phyloP scores from a whole-genome alignment of 2,329 filamentous ascomycete species.

The Trichoderma semiorbis region DNA sequence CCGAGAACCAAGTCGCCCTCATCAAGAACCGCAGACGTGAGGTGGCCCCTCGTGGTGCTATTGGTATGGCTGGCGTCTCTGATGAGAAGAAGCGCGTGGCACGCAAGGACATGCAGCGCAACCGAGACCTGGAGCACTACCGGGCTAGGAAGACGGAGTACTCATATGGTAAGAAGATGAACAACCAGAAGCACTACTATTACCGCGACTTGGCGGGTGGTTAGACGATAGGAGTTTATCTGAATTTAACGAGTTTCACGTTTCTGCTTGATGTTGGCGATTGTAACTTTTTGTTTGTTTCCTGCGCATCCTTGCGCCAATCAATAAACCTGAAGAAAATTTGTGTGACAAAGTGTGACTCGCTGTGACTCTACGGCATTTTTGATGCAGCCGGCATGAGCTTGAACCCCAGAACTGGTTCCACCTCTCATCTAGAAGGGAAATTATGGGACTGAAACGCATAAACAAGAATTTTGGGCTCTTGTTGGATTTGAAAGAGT shows the following conservation, averaged over 20 bases:
- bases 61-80: slow-evolving; percentile 73
- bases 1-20: slow-evolving; percentile 33
- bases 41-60: slow-evolving; percentile 65
- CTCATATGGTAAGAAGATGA: slow-evolving; percentile 68
- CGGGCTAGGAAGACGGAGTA: slow-evolving; percentile 63
- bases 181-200: slow-evolving; percentile 66
- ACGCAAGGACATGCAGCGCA: slow-evolving; percentile 63
- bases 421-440: not conserved
- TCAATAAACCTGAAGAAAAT: not conserved
- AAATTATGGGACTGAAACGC: not conserved
- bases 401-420: not conserved
- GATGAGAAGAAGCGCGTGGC: slow-evolving; percentile 72
- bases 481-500: not conserved
- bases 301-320: not conserved
- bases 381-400: not conserved
- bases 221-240: slow-evolving; percentile 27
- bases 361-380: not conserved
- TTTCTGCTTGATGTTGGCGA: not conserved
- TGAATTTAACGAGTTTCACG: not conserved
- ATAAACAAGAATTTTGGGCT: not conserved
- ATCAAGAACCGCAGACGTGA: slow-evolving; percentile 45
- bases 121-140: slow-evolving; percentile 61
- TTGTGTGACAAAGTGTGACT: not conserved
- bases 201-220: slow-evolving; percentile 47
- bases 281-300: not conserved